Percentiles rank a stretch among this genome's conserved stretches.
phyloP scores from a whole-genome alignment of 2,329 filamentous ascomycete species.

The Aspergillus alliaceus region DNA sequence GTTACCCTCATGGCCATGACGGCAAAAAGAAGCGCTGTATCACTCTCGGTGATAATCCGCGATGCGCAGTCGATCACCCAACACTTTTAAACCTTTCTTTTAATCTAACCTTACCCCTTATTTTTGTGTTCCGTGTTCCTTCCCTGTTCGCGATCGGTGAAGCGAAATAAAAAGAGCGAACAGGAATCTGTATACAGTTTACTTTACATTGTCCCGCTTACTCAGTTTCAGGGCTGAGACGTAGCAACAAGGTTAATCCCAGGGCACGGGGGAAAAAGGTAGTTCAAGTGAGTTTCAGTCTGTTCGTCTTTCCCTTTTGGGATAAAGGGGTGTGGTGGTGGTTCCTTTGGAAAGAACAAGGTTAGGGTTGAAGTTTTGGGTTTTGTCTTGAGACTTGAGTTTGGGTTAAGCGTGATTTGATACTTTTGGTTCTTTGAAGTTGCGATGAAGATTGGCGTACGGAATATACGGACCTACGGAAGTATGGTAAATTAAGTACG shows the following conservation, averaged over 20 bases:
- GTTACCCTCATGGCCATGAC: conserved; percentile 1
- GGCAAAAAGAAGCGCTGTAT: background rate
- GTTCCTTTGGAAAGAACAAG: conserved; percentile 2
- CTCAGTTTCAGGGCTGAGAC: background rate
- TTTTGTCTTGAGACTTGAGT: background rate
- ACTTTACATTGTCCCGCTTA: no score
- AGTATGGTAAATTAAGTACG: no score
- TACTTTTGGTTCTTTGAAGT: no score
- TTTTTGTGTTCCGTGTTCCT: background rate
- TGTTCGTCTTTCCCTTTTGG: conserved; percentile 4
- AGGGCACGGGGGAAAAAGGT: no score
- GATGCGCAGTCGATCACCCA: background rate
- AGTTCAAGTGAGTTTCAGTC: background rate
- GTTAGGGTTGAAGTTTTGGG: background rate
- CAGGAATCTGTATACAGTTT: background rate
- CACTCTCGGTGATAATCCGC: background rate
- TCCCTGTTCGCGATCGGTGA: background rate
- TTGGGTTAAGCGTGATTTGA: no score
- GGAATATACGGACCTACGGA: no score
- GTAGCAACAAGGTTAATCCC: background rate
- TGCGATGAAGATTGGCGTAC: no score
- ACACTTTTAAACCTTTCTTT: background rate
- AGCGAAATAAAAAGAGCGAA: background rate
- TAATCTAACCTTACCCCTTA: background rate
- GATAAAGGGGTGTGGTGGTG: no score